phyloP scores from a whole-genome alignment of 495 filamentous ascomycete species.

The Podospora pseudoanserina region DNA sequence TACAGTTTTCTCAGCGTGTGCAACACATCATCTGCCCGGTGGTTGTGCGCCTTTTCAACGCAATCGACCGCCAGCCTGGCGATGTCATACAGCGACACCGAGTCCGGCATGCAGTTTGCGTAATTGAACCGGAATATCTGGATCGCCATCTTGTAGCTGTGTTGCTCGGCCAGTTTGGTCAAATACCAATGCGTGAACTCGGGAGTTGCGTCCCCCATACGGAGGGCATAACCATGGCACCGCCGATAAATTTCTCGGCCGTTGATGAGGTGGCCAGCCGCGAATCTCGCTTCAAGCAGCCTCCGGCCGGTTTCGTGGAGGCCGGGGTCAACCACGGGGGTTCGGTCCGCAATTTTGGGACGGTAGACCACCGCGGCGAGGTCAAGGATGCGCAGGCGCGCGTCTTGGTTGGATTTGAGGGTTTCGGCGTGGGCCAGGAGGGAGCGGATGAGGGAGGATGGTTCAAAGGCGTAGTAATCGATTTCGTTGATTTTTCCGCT shows the following conservation, averaged over 20 bases:
- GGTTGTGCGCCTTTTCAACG: slow-evolving; percentile 27
- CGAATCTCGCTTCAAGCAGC: slow-evolving; percentile 31
- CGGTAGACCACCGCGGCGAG: slow-evolving; percentile 32
- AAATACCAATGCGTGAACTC: slow-evolving; percentile 29
- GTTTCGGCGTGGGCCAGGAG: slow-evolving; percentile 24
- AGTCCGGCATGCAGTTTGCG: slow-evolving; percentile 25
- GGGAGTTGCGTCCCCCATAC: slow-evolving; percentile 10
- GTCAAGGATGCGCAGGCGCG: slow-evolving; percentile 18
- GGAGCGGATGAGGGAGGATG: slow-evolving; percentile 31
- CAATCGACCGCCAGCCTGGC: slow-evolving; percentile 29
- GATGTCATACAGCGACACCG: slow-evolving; percentile 20
- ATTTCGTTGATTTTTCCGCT: slow-evolving; percentile 33
- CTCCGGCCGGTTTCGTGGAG: slow-evolving; percentile 28
- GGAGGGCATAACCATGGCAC: slow-evolving; percentile 16
- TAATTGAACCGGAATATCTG: slow-evolving; percentile 27
- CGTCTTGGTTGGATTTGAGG: background rate
- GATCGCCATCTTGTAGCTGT: slow-evolving; percentile 33
- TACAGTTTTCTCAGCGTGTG: slow-evolving; percentile 25
- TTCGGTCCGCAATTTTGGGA: slow-evolving; percentile 18
- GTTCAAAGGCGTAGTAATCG: slow-evolving; percentile 33
- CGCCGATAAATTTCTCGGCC: slow-evolving; percentile 31
- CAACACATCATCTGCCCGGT: slow-evolving; percentile 27
- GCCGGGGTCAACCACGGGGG: slow-evolving; percentile 1
- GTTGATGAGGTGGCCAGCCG: slow-evolving; percentile 16
- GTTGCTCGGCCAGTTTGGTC: slow-evolving; percentile 23